A percentile compares a stretch with the other conserved stretches of the same genome.
Conservation (phyloP, 352 stramenopile genomes). For the Phytophthora cryptogea region DNA sequence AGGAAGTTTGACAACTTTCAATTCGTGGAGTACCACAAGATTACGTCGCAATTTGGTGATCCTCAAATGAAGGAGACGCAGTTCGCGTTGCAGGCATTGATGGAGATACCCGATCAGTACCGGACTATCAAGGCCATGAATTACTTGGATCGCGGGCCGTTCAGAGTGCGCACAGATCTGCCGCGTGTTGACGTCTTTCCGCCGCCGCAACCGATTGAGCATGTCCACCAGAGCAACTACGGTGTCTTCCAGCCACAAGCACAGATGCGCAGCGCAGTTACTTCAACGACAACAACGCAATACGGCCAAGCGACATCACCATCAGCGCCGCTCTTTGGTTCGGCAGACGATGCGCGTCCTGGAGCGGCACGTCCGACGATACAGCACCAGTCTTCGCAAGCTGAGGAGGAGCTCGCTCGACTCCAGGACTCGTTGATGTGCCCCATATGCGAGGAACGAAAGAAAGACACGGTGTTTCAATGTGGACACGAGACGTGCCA, state of each 20-base stretch:
- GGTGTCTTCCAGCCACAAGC: slow-evolving; percentile 37
- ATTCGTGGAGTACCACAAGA: slow-evolving; percentile 87
- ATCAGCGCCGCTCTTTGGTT: slow-evolving; percentile 31
- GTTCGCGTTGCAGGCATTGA: slow-evolving; percentile 83
- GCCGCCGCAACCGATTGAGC: slow-evolving; percentile 39
- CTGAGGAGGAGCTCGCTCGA: slow-evolving; percentile 59
- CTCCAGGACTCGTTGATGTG: slow-evolving; percentile 75
- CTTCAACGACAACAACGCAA: slow-evolving; percentile 23
- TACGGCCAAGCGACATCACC: slow-evolving; percentile 28
- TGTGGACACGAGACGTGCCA: slow-evolving; percentile 84
- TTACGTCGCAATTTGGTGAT: slow-evolving; percentile 46
- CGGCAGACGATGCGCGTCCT: slow-evolving; percentile 13
- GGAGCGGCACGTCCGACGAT: slow-evolving; percentile 24
- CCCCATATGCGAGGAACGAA: slow-evolving; percentile 74
- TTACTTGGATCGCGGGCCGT: slow-evolving; percentile 53
- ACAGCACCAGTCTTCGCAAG: slow-evolving; percentile 46
- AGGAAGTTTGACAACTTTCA: slow-evolving; percentile 90
- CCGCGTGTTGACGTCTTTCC: slow-evolving; percentile 71
- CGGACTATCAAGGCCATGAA: slow-evolving; percentile 75
- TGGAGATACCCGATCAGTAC: slow-evolving; percentile 88
- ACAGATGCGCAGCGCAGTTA: slow-evolving; percentile 6
- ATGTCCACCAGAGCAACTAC: slow-evolving; percentile 30
- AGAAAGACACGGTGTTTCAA: slow-evolving; percentile 85
- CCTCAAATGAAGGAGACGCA: slow-evolving; percentile 61
- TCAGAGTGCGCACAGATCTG: slow-evolving; percentile 57